Conservation (phyloP, 768 basidiomycete genomes). For the Leccinum incarnatum region DNA sequence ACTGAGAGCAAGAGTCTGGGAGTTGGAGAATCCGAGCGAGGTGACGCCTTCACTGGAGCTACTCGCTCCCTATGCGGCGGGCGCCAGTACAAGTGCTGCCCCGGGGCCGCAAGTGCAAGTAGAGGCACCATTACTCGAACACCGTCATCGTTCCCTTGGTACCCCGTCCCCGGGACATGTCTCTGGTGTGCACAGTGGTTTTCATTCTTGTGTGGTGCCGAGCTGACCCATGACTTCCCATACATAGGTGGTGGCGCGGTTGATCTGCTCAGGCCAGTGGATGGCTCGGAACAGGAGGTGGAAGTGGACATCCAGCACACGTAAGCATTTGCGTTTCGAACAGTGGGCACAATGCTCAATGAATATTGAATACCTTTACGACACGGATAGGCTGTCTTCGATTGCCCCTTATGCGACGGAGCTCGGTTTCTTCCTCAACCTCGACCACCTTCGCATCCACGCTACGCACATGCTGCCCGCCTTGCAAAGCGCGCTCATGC, state of each 20-base stretch:
- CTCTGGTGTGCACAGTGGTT: background rate
- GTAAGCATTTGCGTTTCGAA: slow-evolving; percentile 3
- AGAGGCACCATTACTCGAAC: background rate
- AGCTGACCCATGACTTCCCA: background rate
- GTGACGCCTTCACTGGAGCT: slow-evolving; percentile 47
- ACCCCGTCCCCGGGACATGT: background rate
- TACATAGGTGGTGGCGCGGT: background rate
- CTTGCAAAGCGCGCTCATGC: slow-evolving; percentile 46
- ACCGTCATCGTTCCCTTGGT: background rate
- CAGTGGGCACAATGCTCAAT: background rate
- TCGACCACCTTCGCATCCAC: slow-evolving; percentile 43
- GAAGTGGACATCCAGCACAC: slow-evolving; percentile 4
- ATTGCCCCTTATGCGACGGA: slow-evolving; percentile 57
- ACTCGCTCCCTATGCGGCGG: slow-evolving; percentile 44
- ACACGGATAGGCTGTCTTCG: slow-evolving; percentile 16
- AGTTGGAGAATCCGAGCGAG: slow-evolving; percentile 53
- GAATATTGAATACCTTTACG: background rate
- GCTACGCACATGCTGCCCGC: slow-evolving; percentile 45
- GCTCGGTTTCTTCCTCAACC: slow-evolving; percentile 67
- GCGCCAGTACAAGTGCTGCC: background rate
- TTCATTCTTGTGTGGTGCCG: background rate
- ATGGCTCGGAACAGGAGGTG: background rate
- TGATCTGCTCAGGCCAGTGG: background rate
- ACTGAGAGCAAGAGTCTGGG: slow-evolving; percentile 54
- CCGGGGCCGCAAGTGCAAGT: background rate